Conservation (phyloP, 1,284 basidiomycete species). For the Waitea zeae region DNA sequence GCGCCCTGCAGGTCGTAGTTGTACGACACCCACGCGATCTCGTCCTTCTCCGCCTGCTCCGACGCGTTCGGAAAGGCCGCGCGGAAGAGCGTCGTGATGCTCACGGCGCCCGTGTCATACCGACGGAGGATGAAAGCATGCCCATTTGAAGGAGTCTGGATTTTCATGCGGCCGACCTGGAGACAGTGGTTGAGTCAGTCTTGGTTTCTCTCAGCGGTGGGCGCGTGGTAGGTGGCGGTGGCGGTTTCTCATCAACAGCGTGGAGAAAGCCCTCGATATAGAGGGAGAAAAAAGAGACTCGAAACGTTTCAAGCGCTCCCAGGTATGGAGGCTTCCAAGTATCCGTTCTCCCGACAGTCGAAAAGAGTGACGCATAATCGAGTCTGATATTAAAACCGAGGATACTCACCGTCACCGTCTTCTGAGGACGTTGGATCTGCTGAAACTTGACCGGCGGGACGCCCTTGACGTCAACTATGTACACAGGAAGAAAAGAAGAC, state of each 20-base stretch:
- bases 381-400: too few relatives aligned
- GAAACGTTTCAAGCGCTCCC: too few relatives aligned
- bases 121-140: constrained; percentile 93
- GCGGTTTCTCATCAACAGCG: neutral
- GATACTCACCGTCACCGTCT: constrained; percentile 40
- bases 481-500: constrained; percentile 2
- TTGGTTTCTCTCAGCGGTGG: constrained; percentile 12
- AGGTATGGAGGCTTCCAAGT: too few relatives aligned
- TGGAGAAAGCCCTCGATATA: too few relatives aligned
- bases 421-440: constrained; percentile 47
- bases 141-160: constrained; percentile 65
- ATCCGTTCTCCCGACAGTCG: too few relatives aligned
- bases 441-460: constrained; percentile 44
- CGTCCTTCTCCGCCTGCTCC: constrained; percentile 66
- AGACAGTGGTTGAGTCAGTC: too few relatives aligned
- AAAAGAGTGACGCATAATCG: too few relatives aligned
- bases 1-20: constrained; percentile 66
- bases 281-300: too few relatives aligned
- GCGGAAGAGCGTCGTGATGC: constrained; percentile 95
- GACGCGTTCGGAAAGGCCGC: constrained; percentile 83
- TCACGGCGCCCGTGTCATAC: constrained; percentile 92
- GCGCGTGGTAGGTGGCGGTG: neutral
- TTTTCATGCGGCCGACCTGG: constrained; percentile 88
- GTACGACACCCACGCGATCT: constrained; percentile 76
- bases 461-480: constrained; percentile 14